phyloP scores from a whole-genome alignment of 441 rosid species.

The Pelargonium hybrid region DNA sequence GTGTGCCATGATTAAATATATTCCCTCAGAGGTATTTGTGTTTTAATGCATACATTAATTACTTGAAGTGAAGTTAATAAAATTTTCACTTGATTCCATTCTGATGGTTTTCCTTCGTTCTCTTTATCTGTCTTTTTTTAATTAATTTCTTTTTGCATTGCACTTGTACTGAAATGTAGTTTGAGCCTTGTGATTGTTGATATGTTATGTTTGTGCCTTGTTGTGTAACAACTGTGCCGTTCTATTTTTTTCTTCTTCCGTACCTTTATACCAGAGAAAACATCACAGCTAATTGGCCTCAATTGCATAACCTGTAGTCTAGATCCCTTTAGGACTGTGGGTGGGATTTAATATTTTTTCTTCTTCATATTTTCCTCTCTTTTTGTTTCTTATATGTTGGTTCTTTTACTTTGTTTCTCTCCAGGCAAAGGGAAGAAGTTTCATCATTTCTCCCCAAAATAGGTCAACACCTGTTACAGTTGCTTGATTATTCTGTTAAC shows the following conservation, averaged over 20 bases:
- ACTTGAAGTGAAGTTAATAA: neutral
- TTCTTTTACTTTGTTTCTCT: constrained; percentile 14
- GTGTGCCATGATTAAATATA: neutral
- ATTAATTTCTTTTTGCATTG: neutral
- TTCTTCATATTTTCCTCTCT: neutral
- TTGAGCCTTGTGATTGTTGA: constrained; percentile 3
- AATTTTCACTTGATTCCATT: neutral
- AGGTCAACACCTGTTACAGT: constrained; percentile 43
- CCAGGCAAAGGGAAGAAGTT: constrained; percentile 55
- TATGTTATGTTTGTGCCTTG: neutral
- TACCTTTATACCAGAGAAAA: neutral
- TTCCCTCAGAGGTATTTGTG: constrained; percentile 7
- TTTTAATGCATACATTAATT: neutral
- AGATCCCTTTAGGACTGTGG: neutral
- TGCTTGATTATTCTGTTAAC: constrained; percentile 47
- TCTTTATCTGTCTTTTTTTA: neutral
- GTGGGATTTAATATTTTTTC: neutral
- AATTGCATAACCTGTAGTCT: neutral
- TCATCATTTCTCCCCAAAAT: constrained; percentile 48
- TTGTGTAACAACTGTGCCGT: neutral
- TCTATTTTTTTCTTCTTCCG: neutral
- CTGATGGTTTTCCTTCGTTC: neutral
- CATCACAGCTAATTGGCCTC: neutral
- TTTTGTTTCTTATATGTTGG: constrained; percentile 9
- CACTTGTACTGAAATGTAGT: constrained; percentile 4